A percentile compares a stretch with the other conserved stretches of the same genome.
These are phyloP conservation scores for Plasmodium gonderi DNA, from an alignment of 169 alveolate species.

Conservation along the genomic window DNA sequence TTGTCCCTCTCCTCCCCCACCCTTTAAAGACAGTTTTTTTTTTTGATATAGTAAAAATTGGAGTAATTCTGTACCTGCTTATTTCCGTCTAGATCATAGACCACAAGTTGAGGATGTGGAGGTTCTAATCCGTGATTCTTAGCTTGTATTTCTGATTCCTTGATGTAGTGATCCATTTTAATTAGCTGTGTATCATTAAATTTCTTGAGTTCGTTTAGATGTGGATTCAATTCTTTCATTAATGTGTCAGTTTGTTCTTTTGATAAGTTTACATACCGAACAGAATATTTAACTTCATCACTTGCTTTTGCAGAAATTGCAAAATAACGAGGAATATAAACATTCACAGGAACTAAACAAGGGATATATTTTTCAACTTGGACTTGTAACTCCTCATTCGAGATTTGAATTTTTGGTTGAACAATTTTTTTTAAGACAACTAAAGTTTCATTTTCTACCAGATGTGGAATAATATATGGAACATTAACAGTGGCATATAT, in stretches of 20 bases:
- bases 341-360: constrained; percentile 50
- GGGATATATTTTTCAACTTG: constrained; percentile 67
- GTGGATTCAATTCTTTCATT: constrained; percentile 66
- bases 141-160: constrained; percentile 40
- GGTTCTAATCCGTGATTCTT: constrained; percentile 1
- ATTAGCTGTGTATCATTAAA: constrained; percentile 39
- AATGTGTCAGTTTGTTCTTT: constrained; percentile 19
- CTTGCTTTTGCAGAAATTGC: constrained; percentile 31
- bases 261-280: constrained; percentile 13
- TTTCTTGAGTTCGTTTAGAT: constrained; percentile 17
- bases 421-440: constrained; percentile 47
- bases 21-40: no score
- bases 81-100: constrained; percentile 16
- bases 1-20: no score
- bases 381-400: constrained; percentile 55
- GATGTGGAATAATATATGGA: constrained; percentile 36
- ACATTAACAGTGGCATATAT: constrained; percentile 14
- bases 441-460: constrained; percentile 35
- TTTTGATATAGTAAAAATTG: constrained; percentile 1
- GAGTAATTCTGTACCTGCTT: constrained; percentile 7
- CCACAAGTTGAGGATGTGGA: constrained; percentile 35
- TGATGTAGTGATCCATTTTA: constrained; percentile 20
- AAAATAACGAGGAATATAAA: constrained; percentile 62
- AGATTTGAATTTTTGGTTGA: constrained; percentile 43
- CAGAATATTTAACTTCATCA: not conserved